Base-by-base conservation (phyloP, 352 stramenopile species). In the Pelagophyceae sp. region DNA sequence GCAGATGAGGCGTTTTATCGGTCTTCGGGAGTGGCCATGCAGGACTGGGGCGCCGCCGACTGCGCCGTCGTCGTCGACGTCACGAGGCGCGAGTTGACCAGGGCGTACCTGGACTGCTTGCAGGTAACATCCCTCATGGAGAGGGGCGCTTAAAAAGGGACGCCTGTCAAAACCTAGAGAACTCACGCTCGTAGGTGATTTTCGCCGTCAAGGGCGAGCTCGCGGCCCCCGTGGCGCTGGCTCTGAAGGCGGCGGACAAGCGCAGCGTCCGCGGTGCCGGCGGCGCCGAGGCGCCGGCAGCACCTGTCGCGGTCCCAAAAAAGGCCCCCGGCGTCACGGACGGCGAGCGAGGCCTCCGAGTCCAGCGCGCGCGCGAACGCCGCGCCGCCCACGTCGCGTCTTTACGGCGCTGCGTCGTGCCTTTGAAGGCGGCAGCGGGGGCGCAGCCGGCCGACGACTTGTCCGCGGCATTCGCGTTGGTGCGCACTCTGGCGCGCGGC, bases 171-270 rank as follows among this genome's bases (percentile, higher is more conserved):
- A n/a, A n/a, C n/a, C n/a, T n/a, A n/a, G n/a, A n/a, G n/a, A n/a
- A n/a, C n/a, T n/a, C n/a, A n/a, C n/a, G n/a, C n/a, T n/a, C n/a
- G n/a, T n/a, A n/a, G n/a, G n/a, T n/a, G n/a, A n/a, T n/a, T 27
- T 67, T 67, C 58, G 58, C 58, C 58, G 29, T 27, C 5, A 67
- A 67, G 58, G 58, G 58, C 58, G 58, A 67, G 58, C 58, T 67
- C 58, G 58, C 58, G 11, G 58, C 58, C 6, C 58, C 58, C 58
- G 58, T 67, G 23, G 27, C 58, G 11, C 58, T 67, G 11, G 58
- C 58, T 31, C 11, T 67, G 11, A 67, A 67, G 29, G 29, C 58
- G 11, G 11, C 31, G 5, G 58, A 67, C 58, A 15, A 33, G 58
- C 58, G 23, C 58, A 11, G 27, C 15, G 58, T 33, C 15, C 11